Evolutionary conservation across 2,329 filamentous ascomycete genomes (phyloP), one percentile per base, ranked within the genome.

Genomic region (Blastomyces silverae): DNA sequence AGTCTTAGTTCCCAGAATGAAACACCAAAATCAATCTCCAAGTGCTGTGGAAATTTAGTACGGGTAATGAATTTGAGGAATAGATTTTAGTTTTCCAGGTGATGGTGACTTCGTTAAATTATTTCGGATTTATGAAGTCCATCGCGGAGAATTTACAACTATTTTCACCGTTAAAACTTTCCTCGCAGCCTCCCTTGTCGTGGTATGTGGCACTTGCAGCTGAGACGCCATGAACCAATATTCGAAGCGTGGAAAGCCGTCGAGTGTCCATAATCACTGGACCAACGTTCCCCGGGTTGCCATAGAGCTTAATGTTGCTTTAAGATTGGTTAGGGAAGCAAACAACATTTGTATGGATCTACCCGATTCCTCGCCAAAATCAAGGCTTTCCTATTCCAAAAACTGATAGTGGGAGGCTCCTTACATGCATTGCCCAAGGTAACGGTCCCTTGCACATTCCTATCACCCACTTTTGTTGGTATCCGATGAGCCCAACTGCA

Each of bases 61-160:
- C 15, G 4, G 37, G 31, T 22, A 60, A 60, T 44, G 57, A 60
- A 60, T n/a, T 28, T 44, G 57, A 31, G 37, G 46, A 46, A 28
- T 31, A 15, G 7, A 13, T 22, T 60, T 22, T 25, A 17, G 7
- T 44, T 25, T 44, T 44, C 37, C 3, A 17, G 57, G 15, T 13
- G 57, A 60, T 15, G 17, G 39, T 46, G 57, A 46, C 57, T 46
- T 60, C 57, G 44, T 60, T 60, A 60, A 44, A 60, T 60, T n/a
- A 31, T 46, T 3, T 46, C 22, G 31, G 39, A 42, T 44, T 44
- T 46, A 25, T 7, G 22, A 10, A 13, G 34, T 37, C 28, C 37
- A 44, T 60, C 22, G 10, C 39, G 37, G 57, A 60, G 57, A 37
- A 60, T 31, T 44, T 60, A 44, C 37, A 46, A 20, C 37, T 39